Conservation (phyloP, 768 basidiomycete genomes). For the Mycena haematopus region DNA sequence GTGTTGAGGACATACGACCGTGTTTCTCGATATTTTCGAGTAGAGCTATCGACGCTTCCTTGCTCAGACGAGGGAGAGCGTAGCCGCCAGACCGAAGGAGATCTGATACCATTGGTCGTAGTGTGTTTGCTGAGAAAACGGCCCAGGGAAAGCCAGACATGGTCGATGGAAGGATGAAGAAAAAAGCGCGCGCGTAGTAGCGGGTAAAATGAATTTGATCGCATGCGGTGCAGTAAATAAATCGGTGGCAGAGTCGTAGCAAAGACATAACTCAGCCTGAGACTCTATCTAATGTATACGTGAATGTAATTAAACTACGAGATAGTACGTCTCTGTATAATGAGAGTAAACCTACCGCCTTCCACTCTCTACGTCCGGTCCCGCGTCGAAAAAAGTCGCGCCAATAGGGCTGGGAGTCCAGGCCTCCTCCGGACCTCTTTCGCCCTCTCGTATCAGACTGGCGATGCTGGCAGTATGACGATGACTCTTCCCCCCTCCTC, state of each 20-base stretch:
- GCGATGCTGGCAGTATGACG: conserved; percentile 86
- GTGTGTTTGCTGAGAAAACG: conserved; percentile 22
- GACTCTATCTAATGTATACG: neutral
- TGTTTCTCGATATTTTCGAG: conserved; percentile 24
- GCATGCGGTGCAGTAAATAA: neutral
- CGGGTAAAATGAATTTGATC: conserved; percentile 3
- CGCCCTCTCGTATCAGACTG: conserved; percentile 78
- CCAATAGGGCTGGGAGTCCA: conserved; percentile 74
- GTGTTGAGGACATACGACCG: conserved; percentile 18
- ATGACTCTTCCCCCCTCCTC: conserved; percentile 52
- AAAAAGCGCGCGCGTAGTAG: conserved; percentile 4
- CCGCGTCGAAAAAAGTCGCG: conserved; percentile 58
- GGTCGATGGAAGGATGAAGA: neutral
- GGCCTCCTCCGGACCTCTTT: conserved; percentile 76
- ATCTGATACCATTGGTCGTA: conserved; percentile 26
- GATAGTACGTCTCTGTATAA: conserved; percentile 10
- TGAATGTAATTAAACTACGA: conserved; percentile 17
- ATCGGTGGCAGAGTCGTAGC: neutral
- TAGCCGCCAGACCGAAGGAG: conserved; percentile 7
- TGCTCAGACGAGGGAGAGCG: neutral
- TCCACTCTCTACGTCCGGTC: conserved; percentile 39
- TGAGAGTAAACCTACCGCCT: conserved; percentile 19
- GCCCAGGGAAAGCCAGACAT: conserved; percentile 28
- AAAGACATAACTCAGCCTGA: neutral
- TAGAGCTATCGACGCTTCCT: conserved; percentile 17